Percentiles rank a stretch among this genome's conserved stretches.
These are phyloP conservation scores for Backusella macrospora DNA, from an alignment of 192 early-diverging fungal genomes.

Conservation along the genomic window DNA sequence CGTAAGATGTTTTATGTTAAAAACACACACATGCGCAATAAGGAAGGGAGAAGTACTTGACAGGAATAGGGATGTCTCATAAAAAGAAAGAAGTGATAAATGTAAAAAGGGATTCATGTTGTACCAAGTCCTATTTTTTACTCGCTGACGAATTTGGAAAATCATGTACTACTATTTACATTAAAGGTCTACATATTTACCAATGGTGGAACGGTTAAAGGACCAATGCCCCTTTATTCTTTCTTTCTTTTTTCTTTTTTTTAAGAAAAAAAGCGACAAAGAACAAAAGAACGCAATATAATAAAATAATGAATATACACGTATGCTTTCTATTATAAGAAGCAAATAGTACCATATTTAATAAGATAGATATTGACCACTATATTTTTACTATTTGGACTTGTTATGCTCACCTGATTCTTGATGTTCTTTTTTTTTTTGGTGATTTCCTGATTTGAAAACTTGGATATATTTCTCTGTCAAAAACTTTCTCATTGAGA, in stretches of 20 bases:
- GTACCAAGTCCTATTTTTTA: background rate
- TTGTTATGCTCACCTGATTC: background rate
- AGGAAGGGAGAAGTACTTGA: background rate
- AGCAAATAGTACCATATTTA: background rate
- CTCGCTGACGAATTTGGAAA: background rate
- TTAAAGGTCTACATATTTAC: background rate
- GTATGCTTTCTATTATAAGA: background rate
- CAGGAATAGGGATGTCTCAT: background rate
- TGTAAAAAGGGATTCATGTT: background rate
- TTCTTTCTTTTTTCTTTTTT: too few relatives aligned
- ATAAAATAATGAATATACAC: background rate
- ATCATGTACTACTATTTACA: background rate
- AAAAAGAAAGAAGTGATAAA: background rate
- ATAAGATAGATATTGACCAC: background rate
- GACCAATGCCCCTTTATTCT: background rate
- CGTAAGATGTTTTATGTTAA: background rate
- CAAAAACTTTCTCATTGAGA: background rate
- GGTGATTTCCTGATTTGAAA: background rate
- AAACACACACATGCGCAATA: background rate
- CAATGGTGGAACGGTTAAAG: background rate
- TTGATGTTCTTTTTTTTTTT: background rate
- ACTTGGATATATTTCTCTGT: slow-evolving; percentile 1
- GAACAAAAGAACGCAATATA: background rate
- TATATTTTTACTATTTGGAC: background rate
- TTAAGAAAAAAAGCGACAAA: too few relatives aligned